Base-by-base conservation (phyloP, 768 basidiomycete species). In the Pisolithus marmoratus region DNA sequence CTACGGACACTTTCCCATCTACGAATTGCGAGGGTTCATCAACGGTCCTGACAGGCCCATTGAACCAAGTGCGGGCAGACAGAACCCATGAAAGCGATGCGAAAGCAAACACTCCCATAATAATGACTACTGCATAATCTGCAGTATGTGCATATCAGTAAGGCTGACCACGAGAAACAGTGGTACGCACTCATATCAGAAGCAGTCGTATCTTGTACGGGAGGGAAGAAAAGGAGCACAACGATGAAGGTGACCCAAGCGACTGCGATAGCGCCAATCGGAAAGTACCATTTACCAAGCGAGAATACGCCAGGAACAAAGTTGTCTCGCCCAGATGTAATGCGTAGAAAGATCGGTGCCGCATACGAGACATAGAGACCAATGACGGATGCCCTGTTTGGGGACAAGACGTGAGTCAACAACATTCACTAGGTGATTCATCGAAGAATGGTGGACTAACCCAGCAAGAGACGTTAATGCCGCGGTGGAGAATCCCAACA, bases 51-150 rank as follows among this genome's bases (percentile, higher is more conserved):
- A 87, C 71, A 17, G 85, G 85, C 0, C 85, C 85, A 22, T 67
- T 74, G 69, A 87, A 88, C 85, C 85, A 88, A 52, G 82, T 79
- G 34, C 68, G 78, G 1, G 86, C 86, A 22, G 84, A 85, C 4
- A 82, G 29, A 6, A 82, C 63, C 86, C 86, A 88, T 6, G 81
- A 85, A 4, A 74, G 49, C 1, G 79, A 67, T 1, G 86, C 82
- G 57, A 86, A 85, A 15, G 84, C 60, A 62, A 87, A 84, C 5
- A 87, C 83, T 1, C 70, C 70, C 71, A 76, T 72, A 60, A 87
- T 76, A 51, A 87, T 78, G 12, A 86, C 82, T 26, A 85, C 77
- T 1, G 84, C 74, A 59, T 86, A 87, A 61, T 87, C 86, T 88
- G 55, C 14, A 14, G 24, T 19, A 48, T 34, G 38, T 43, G 37